A percentile compares a stretch with the other conserved stretches of the same genome.
Evolutionary conservation across 2,329 filamentous ascomycete species (phyloP).

Genomic region (Dendryphion nanum): DNA sequence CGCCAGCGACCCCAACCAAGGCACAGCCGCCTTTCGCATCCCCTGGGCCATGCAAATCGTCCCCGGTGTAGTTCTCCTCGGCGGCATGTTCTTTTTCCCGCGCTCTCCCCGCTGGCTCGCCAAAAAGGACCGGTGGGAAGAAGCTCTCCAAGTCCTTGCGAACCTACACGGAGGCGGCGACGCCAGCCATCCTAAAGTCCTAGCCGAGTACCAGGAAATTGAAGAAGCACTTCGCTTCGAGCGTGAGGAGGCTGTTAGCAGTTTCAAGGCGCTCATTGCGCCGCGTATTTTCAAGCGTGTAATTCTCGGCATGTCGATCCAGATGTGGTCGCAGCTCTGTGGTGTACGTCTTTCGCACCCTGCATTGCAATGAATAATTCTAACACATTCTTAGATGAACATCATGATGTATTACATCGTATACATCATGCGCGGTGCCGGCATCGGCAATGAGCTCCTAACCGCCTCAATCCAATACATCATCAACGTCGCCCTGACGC

Average conservation of each 20-base stretch:
- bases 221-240: conserved; percentile 56
- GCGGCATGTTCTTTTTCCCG: conserved; percentile 43
- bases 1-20: conserved; percentile 43
- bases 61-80: conserved; percentile 39
- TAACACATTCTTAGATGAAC: background rate
- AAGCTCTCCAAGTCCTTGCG: conserved; percentile 57
- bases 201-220: conserved; percentile 64
- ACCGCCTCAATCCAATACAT: conserved; percentile 63
- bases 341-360: conserved; percentile 63
- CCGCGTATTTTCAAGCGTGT: conserved; percentile 57
- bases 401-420: conserved; percentile 48
- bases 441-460: conserved; percentile 57
- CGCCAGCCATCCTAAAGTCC: conserved; percentile 56
- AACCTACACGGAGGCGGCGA: conserved; percentile 59
- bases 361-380: too few species aligned
- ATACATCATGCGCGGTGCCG: conserved; percentile 59
- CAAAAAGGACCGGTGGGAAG: conserved; percentile 64
- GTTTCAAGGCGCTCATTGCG: conserved; percentile 50
- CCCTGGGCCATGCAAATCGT: conserved; percentile 46
- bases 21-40: conserved; percentile 39
- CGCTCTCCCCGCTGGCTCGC: conserved; percentile 68
- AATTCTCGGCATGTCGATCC: conserved; percentile 57
- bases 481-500: conserved; percentile 61
- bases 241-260: conserved; percentile 51
- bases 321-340: conserved; percentile 60